Evolutionary conservation across 2,329 filamentous ascomycete genomes (phyloP).

Genomic region (Colletotrichum truncatum): DNA sequence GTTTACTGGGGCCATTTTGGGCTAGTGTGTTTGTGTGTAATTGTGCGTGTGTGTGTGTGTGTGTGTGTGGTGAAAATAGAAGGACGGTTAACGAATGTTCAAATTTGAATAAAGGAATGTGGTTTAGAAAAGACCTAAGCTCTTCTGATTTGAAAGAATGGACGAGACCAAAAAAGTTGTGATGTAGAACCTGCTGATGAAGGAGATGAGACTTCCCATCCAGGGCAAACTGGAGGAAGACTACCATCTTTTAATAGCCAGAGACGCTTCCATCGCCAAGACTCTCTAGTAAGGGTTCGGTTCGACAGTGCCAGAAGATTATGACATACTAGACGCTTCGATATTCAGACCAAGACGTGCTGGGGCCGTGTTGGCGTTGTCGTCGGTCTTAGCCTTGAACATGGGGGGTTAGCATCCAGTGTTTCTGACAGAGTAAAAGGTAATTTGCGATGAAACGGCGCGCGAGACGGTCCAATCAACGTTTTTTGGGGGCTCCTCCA

Average conservation of each 20-base stretch:
- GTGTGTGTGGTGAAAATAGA: background rate
- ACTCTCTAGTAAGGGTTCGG: background rate
- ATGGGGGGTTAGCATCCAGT: background rate
- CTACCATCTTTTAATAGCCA: constrained; percentile 6
- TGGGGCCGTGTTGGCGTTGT: background rate
- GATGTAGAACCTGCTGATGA: constrained; percentile 6
- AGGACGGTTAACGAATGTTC: background rate
- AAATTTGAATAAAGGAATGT: background rate
- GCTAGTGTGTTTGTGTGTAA: background rate
- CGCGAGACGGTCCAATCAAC: background rate
- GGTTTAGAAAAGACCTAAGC: background rate
- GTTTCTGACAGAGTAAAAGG: constrained; percentile 13
- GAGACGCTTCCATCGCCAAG: constrained; percentile 10
- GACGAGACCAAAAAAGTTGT: background rate
- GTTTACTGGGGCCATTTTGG: constrained; percentile 17
- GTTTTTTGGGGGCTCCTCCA: background rate
- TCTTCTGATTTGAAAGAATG: constrained; percentile 5
- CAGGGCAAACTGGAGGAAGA: background rate
- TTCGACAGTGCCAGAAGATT: background rate
- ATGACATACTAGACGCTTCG: background rate
- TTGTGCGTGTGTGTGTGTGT: background rate
- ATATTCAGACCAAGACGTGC: background rate
- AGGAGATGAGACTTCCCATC: background rate
- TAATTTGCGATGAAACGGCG: constrained; percentile 18
- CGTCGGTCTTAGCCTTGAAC: background rate